Conservation (phyloP, 225 moss, liverwort and hornwort genomes). For the Antitrichia curtipendula region DNA sequence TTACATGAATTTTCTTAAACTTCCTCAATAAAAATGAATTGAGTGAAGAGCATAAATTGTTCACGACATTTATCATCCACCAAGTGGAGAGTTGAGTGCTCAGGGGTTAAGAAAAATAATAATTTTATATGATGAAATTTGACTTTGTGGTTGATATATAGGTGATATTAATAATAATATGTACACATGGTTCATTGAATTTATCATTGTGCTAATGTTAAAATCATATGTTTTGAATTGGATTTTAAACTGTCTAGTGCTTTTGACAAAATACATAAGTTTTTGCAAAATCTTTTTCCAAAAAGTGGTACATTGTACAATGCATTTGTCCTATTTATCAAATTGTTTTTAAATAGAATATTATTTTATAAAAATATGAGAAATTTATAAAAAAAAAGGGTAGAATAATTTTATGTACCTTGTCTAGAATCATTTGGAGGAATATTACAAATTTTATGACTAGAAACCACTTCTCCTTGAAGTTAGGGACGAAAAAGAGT, state of each 20-base stretch:
- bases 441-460: neutral
- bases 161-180: neutral
- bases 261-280: neutral
- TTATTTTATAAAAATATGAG: too few species aligned
- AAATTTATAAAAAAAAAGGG: neutral
- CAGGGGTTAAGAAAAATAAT: too few species aligned
- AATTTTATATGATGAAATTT: neutral
- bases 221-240: neutral
- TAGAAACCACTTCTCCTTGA: neutral
- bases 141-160: neutral
- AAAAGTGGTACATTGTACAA: too few species aligned
- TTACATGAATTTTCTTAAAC: neutral
- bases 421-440: neutral
- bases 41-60: neutral
- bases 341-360: neutral
- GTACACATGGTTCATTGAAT: neutral
- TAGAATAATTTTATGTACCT: too few species aligned
- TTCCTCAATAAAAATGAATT: too few species aligned
- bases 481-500: neutral
- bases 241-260: neutral
- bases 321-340: neutral
- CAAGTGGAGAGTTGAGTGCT: accelerated
- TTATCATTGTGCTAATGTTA: neutral
- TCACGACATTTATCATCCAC: neutral
- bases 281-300: neutral